Conservation (phyloP, 768 basidiomycete genomes). For the Gymnopilus junonius region DNA sequence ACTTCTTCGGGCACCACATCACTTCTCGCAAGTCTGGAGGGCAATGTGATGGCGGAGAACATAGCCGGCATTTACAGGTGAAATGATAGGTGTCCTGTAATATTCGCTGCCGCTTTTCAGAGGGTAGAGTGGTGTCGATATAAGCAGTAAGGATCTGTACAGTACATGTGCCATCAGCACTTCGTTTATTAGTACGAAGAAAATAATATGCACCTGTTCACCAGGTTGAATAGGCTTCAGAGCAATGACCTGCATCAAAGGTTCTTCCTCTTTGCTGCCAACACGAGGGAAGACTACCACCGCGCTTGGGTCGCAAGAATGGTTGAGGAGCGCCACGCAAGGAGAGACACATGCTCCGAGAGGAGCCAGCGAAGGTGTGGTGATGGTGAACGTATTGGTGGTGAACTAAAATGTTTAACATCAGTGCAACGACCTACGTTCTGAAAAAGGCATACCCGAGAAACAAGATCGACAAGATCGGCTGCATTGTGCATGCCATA, state of each 20-base stretch:
- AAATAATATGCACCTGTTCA: slow-evolving; percentile 63
- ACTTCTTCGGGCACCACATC: slow-evolving; percentile 69
- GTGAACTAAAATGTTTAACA: slow-evolving; percentile 63
- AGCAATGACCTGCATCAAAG: slow-evolving; percentile 74
- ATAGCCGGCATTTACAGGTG: slow-evolving; percentile 69
- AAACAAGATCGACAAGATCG: slow-evolving; percentile 73
- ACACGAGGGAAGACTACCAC: slow-evolving; percentile 87
- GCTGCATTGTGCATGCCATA: slow-evolving; percentile 60
- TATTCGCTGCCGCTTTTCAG: slow-evolving; percentile 51
- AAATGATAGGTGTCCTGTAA: slow-evolving; percentile 82
- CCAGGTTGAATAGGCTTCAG: slow-evolving; percentile 62
- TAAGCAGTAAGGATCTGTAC: slow-evolving; percentile 80
- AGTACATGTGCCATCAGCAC: not conserved
- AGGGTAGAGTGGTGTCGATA: slow-evolving; percentile 81
- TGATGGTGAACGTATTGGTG: slow-evolving; percentile 89
- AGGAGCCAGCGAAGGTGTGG: slow-evolving; percentile 76
- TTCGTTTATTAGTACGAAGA: not conserved
- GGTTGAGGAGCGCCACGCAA: slow-evolving; percentile 79
- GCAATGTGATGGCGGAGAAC: slow-evolving; percentile 30
- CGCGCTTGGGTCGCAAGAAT: slow-evolving; percentile 88
- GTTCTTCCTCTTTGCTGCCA: slow-evolving; percentile 46
- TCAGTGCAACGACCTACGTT: not conserved
- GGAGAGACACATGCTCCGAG: slow-evolving; percentile 89
- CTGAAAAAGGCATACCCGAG: slow-evolving; percentile 53
- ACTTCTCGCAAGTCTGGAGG: slow-evolving; percentile 68